Evolutionary conservation across 2,329 filamentous ascomycete genomes (phyloP), one percentile per base, ranked within the genome.

Genomic region (Fusarium pininemorale): DNA sequence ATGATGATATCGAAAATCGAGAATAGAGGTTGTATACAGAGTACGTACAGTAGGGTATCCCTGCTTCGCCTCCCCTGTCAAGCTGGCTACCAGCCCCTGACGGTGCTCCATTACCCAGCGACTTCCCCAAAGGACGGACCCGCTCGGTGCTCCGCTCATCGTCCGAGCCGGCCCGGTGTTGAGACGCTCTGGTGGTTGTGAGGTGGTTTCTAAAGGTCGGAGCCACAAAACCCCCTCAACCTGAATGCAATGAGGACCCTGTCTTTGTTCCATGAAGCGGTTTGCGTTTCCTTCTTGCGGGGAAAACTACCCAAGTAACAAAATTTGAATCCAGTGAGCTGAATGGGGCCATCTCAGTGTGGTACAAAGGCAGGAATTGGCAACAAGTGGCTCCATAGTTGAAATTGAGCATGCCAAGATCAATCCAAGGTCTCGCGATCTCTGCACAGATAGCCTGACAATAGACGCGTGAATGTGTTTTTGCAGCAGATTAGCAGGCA

Each of bases 81-180:
- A 70, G 42, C 51, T 73, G 54, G 54, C 44, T 35, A 53, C 24
- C 56, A 63, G 55, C 64, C 69, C 58, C 66, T 66, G 56, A 22
- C 26, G 11, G 65, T 65, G 61, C 45, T 66, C 74, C 74, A 76
- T 60, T 66, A 42, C 45, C 58, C 26, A 70, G 53, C 35, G 30
- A 60, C 62, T 54, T 66, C 55, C 66, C 50, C 51, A 57, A 70
- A 70, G 61, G 50, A 59, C 39, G 41, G 72, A 55, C 66, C 69
- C 59, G 74, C 70, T 77, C 73, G 72, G 75, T 74, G 66, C 75
- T 76, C 73, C 76, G 75, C 73, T 66, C 59, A 69, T 77, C 67
- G 41, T 77, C 76, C 76, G 76, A 78, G 73, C 76, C 76, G 75
- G 76, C 68, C 76, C 76, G 76, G 76, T 78, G 64, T 60, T 70